phyloP scores from a whole-genome alignment of 495 filamentous ascomycete genomes.

The Penicillium pulvis region DNA sequence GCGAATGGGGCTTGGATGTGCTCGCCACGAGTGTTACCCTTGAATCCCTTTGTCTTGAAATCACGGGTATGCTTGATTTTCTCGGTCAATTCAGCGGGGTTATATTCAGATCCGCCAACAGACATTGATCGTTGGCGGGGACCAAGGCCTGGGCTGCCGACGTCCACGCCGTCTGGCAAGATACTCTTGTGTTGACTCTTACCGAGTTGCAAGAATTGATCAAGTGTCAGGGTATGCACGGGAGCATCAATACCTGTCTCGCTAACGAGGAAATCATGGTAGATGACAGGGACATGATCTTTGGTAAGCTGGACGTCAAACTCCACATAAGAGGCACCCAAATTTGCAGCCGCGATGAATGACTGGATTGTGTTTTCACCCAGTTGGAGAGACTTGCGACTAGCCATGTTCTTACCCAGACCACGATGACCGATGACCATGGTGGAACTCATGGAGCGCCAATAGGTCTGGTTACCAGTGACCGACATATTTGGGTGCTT shows the following conservation, averaged over 20 bases:
- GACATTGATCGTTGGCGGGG: slow-evolving; percentile 58
- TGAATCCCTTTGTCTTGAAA: slow-evolving; percentile 91
- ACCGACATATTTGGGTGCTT: slow-evolving; percentile 90
- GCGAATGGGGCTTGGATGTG: slow-evolving; percentile 95
- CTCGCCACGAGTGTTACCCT: slow-evolving; percentile 89
- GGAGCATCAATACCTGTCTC: slow-evolving; percentile 98
- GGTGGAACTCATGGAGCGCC: slow-evolving; percentile 79
- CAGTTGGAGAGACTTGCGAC: slow-evolving; percentile 82
- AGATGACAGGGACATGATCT: slow-evolving; percentile 97
- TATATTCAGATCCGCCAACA: slow-evolving; percentile 52
- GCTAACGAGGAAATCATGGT: slow-evolving; percentile 98
- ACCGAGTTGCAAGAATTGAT: slow-evolving; percentile 88
- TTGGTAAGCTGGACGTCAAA: slow-evolving; percentile 98
- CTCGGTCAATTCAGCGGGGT: slow-evolving; percentile 69
- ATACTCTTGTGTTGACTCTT: slow-evolving; percentile 33
- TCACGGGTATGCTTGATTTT: slow-evolving; percentile 97
- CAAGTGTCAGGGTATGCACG: slow-evolving; percentile 90
- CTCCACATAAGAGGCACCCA: slow-evolving; percentile 91
- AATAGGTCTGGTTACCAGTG: slow-evolving; percentile 88
- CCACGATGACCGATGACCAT: slow-evolving; percentile 95
- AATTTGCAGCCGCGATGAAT: slow-evolving; percentile 92
- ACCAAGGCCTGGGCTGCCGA: slow-evolving; percentile 19
- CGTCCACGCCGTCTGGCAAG: slow-evolving; percentile 18
- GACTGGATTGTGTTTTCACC: slow-evolving; percentile 95
- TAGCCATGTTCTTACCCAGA: slow-evolving; percentile 84